These are phyloP conservation scores for Kurtzmaniella quercitrusa DNA, from an alignment of 1,139 yeast species.

Conservation along the genomic window DNA sequence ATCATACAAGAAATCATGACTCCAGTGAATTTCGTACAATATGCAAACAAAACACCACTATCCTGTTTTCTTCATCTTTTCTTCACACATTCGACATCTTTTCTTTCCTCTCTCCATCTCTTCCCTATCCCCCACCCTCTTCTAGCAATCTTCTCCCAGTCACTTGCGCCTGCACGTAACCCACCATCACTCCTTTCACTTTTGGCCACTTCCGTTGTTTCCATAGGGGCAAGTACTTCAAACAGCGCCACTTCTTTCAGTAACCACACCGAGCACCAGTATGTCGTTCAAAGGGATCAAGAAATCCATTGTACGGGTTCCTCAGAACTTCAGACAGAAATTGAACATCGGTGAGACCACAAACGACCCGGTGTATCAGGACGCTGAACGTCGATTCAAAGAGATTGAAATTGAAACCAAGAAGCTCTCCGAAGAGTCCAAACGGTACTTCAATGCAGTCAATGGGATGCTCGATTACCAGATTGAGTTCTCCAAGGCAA, in stretches of 20 bases:
- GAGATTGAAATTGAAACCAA: conserved; percentile 88
- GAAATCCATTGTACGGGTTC: conserved; percentile 83
- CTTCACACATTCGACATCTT: no score
- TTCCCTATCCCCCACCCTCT: no score
- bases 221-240: neutral
- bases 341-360: conserved; percentile 83
- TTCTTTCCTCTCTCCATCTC: no score
- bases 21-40: no score
- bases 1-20: no score
- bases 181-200: no score
- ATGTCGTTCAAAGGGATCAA: conserved; percentile 96
- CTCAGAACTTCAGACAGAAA: conserved; percentile 73
- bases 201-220: neutral
- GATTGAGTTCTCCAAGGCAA: conserved; percentile 87
- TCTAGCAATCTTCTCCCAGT: no score
- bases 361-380: conserved; percentile 82
- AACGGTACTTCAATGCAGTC: conserved; percentile 83
- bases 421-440: conserved; percentile 84
- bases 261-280: neutral
- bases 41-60: no score
- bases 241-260: no score
- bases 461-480: conserved; percentile 92
- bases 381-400: conserved; percentile 93
- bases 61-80: no score
- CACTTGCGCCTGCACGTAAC: no score